A percentile compares a stretch with the other conserved stretches of the same genome.
These are phyloP conservation scores for Talaromyces sp. DNA, from an alignment of 2,329 filamentous ascomycete species.

Conservation along the genomic window DNA sequence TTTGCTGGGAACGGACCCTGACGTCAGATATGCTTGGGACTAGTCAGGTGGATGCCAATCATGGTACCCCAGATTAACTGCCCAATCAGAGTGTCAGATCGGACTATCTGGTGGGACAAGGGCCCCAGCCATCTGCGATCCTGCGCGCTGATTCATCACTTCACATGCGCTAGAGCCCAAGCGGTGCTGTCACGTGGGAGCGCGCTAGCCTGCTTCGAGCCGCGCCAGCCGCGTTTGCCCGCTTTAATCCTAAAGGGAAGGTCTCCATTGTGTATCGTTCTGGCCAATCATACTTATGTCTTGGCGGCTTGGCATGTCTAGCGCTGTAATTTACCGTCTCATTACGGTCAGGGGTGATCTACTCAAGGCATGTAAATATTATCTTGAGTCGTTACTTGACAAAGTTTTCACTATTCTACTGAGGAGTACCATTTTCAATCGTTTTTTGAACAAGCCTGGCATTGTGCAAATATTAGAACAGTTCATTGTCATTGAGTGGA, in stretches of 20 bases:
- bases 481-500: too few species aligned
- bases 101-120: not conserved
- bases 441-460: too few species aligned
- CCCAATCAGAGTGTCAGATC: not conserved
- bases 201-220: not conserved
- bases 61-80: conserved; percentile 8
- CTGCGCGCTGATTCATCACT: not conserved
- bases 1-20: not conserved
- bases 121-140: not conserved
- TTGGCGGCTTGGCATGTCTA: not conserved
- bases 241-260: too few species aligned
- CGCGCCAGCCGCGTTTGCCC: not conserved
- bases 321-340: not conserved
- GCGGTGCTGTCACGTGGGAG: not conserved
- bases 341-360: not conserved
- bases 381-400: too few species aligned
- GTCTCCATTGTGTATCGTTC: too few species aligned
- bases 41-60: not conserved
- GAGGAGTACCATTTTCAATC: too few species aligned
- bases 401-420: too few species aligned
- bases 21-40: conserved; percentile 2
- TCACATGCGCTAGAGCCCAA: not conserved
- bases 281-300: not conserved
- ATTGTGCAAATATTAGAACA: too few species aligned
- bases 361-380: not conserved